Base-by-base conservation (phyloP, 1,284 basidiomycete species). In the Fomitopsis pinicola region DNA sequence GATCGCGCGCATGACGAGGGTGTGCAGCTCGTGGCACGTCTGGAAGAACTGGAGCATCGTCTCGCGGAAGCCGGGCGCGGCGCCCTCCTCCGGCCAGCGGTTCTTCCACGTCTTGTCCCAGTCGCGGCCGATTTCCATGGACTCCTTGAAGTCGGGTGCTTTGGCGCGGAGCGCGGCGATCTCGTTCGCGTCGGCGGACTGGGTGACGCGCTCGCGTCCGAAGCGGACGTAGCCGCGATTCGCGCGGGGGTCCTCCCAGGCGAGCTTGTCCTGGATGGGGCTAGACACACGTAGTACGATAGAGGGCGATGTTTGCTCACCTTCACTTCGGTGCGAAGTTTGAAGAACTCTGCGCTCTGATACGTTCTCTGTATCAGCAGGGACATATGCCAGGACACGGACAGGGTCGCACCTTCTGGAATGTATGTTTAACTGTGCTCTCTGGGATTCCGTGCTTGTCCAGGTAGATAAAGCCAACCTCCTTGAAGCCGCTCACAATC, bases 61-160 rank as follows among this genome's bases (percentile, higher is more conserved):
- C 14, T 76, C 70, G 71, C 88, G 89, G 76, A 93, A 94, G 3
- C 72, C 78, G 0, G 90, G 89, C 3, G 77, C 83, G 57, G 87
- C 82, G 2, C 62, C 67, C 67, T 91, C 86, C 53, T 77, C 72
- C 2, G 91, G 92, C 92, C 93, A 95, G 66, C 81, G 81, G 72
- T 95, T 95, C 73, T 82, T 86, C 87, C 85, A 91, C 38, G 74
- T 79, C 35, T 81, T 77, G 66, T 91, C 91, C 85, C 86, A 89
- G 63, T 94, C 90, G 33, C 88, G 80, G 22, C 92, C 91, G 59
- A 94, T 93, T 73, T 95, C 92, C 85, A 94, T 92, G 15, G 84
- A 80, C 73, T 94, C 92, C 73, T 94, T 94, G 74, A 76, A 86
- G 70, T 93, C 91, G 0, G 92, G 92, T 0, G 91, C 84, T 64